A percentile compares a stretch with the other conserved stretches of the same genome.
Conservation (phyloP, 1,284 basidiomycete species). For the Apiotrichum sp. region DNA sequence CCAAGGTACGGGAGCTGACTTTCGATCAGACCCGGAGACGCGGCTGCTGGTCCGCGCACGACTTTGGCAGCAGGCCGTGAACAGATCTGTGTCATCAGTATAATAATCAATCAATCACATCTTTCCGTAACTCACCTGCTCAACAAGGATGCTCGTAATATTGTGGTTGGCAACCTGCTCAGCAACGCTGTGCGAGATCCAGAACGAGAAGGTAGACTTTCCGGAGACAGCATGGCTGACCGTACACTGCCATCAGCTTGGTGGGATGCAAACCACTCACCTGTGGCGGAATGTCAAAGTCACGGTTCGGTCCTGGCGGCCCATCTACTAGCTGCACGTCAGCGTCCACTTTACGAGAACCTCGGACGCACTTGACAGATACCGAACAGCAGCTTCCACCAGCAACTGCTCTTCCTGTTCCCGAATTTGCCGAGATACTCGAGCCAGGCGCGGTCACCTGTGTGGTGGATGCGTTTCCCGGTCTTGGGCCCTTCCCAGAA, state of each 20-base stretch:
- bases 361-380: constrained; percentile 22
- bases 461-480: constrained; percentile 20
- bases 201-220: constrained; percentile 26
- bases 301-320: constrained; percentile 38
- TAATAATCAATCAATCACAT: too few species aligned
- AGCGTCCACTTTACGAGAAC: too few species aligned
- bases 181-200: constrained; percentile 20
- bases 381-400: constrained; percentile 32
- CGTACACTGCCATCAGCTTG: constrained; percentile 23
- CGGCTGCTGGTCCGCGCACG: not conserved
- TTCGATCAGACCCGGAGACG: constrained; percentile 7
- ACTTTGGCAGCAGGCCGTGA: not conserved
- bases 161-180: constrained; percentile 11
- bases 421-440: constrained; percentile 40
- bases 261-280: constrained; percentile 11
- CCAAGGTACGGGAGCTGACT: constrained; percentile 19
- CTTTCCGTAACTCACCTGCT: constrained; percentile 27
- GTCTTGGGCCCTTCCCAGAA: constrained; percentile 31
- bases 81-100: not conserved
- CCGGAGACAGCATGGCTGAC: constrained; percentile 17
- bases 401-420: constrained; percentile 34
- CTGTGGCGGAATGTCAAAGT: constrained; percentile 30
- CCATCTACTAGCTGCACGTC: constrained; percentile 28
- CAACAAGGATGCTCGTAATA: constrained; percentile 28
- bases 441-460: constrained; percentile 29